phyloP scores from a whole-genome alignment of 306 rosid genomes.

The Pueraria montana region DNA sequence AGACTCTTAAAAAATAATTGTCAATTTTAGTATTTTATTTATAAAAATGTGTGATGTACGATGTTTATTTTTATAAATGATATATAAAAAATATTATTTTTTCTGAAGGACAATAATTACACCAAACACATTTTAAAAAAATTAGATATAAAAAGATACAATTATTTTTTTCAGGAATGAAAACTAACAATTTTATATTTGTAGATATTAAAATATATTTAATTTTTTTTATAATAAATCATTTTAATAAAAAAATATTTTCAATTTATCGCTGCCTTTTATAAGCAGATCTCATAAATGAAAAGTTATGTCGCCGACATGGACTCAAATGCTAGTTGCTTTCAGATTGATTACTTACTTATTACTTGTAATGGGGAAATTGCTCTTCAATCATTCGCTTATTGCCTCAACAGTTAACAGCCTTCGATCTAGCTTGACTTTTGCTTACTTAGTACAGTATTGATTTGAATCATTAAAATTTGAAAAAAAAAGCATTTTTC shows the following conservation, averaged over 20 bases:
- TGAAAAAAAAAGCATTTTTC: not conserved
- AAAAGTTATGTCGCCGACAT: not conserved
- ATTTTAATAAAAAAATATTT: not conserved
- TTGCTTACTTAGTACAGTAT: not conserved
- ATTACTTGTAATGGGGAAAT: not conserved
- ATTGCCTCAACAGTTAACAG: not conserved
- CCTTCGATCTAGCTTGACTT: not conserved
- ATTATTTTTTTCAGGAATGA: not conserved
- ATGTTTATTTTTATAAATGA: not conserved
- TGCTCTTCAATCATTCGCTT: not conserved
- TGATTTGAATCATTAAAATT: not conserved
- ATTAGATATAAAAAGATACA: not conserved
- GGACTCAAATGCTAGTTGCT: not conserved
- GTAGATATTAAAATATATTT: not conserved
- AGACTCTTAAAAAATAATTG: no score
- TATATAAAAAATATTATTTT: not conserved
- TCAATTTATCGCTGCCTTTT: not conserved
- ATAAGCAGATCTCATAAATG: not conserved
- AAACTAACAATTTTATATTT: not conserved
- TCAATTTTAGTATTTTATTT: no score
- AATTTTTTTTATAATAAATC: not conserved
- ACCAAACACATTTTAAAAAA: not conserved
- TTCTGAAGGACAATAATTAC: not conserved
- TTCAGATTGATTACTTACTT: not conserved
- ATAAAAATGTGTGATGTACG: not conserved